Conservation (phyloP, 2,329 filamentous ascomycete species). For the Colletotrichum lentis region DNA sequence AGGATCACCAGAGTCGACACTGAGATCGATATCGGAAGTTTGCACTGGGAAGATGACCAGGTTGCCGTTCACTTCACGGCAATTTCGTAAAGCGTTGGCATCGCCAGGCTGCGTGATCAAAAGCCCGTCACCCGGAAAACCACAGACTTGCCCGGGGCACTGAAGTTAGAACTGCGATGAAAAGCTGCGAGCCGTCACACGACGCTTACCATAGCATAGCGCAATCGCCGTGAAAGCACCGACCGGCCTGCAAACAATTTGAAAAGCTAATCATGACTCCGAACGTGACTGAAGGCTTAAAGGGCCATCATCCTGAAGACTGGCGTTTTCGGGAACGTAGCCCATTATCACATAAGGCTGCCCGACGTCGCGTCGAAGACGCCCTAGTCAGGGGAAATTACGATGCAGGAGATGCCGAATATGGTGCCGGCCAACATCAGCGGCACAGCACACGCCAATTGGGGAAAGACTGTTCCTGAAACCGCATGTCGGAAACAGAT, state of each 20-base stretch:
- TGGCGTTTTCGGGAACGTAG: neutral
- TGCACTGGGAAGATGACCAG: neutral
- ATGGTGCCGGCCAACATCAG: neutral
- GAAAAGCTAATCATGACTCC: neutral
- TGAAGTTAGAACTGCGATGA: neutral
- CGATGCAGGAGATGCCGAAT: neutral
- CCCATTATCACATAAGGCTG: neutral
- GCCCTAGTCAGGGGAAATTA: neutral
- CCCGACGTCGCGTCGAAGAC: neutral
- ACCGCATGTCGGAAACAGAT: neutral
- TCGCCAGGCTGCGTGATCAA: neutral
- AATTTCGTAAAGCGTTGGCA: neutral
- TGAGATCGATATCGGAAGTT: neutral
- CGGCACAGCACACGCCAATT: neutral
- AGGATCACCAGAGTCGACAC: no score
- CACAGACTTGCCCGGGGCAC: neutral
- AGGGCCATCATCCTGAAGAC: neutral
- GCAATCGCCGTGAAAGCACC: neutral
- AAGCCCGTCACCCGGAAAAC: neutral
- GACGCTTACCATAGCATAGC: neutral
- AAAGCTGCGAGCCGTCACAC: neutral
- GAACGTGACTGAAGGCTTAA: neutral
- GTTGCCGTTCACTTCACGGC: conserved; percentile 5
- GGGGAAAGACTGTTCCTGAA: neutral
- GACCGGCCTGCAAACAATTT: neutral